Base-by-base conservation (phyloP, 1,284 basidiomycete species). In the Sporisorium exsertum region DNA sequence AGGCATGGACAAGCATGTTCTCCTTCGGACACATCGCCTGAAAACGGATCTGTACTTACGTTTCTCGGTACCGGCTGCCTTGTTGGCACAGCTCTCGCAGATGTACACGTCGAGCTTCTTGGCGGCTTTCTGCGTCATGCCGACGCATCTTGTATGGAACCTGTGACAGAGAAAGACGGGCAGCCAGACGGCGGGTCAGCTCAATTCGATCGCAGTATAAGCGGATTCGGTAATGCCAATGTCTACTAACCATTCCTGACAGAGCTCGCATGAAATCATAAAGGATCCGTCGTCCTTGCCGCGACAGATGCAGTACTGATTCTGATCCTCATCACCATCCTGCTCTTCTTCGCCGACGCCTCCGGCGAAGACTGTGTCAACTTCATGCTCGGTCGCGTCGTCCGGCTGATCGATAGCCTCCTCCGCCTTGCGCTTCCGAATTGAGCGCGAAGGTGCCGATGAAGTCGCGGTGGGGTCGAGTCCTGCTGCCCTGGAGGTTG, bases 121-220 rank as follows among this genome's bases (percentile, higher is more conserved):
- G 35, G 81, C 82, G 12, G 63, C 79, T 16, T 71, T 68, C 51
- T 83, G 73, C 3, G 78, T 76, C 47, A 84, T 71, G 32, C 77
- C 77, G 33, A 85, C 73, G 67, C 83, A 85, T 18, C 60, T 64
- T 42, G 83, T 81, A 35, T 85, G 83, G 56, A 74, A 82, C 81
- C 81, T 82, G 69, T 37, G 42, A 27, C 32, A 33, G 10, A n/a
- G 12, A 16, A 15, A 20, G 40, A 40, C 33, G 9, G 18, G 8
- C 13, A 20, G 29, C 24, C 0, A 37, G 18, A n/a, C 6, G n/a
- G 3, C 6, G 18, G 32, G 58, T 69, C 58, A 73, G 65, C 45
- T 56, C 61, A 69, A 7, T 16, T 20, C 24, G 24, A 1, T 65
- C 24, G 49, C 29, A 29, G 27, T 29, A 20, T 7, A 15, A n/a